Evolutionary conservation across 1,284 basidiomycete species (phyloP), one percentile per base, ranked within the genome.

Genomic region (Ceratobasidium sp.): DNA sequence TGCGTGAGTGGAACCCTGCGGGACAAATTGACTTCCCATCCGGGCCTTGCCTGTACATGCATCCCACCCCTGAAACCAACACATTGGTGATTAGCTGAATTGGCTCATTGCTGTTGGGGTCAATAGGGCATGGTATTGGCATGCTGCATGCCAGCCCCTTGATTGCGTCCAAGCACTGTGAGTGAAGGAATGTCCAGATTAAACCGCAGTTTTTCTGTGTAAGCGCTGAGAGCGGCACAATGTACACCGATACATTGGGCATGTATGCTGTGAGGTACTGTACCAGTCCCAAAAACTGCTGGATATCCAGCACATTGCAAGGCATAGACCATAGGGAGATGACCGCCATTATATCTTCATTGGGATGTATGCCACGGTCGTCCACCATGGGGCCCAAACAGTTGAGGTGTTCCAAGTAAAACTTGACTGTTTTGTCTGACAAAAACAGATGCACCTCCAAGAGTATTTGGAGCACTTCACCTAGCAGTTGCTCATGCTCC

Each of bases 1-100:
- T 84, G 0, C 80, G 82, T 0, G 80, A 83, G 70, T 78, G 82
- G 73, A 84, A 84, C 0, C 81, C 81, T 5, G 5, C 50, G 0
- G 64, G 52, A 3, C 26, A 9, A 13, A 61, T 6, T 11, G 41
- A 43, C 3, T 41, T 18, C 64, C 32, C 55, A 16, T 38, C 41
- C 7, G 43, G 0, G 1, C 75, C 74, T 73, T 79, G 82, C 0
- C 82, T 80, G 59, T 83, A 82, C 74, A 84, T 76, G 0, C 81
- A 80, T 0, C 84, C 82, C 0, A 84, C 75, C 0, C 84, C 82
- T 1, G 79, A 77, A 0, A 79, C 76, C 0, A 81, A 85, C 0
- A 82, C 81, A 21, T 59, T 35, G 1, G 57, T 41, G 14, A 59
- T n/a, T 14, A 59, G 38, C 57, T 35, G 41, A 14, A 59, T 59